A percentile compares a stretch with the other conserved stretches of the same genome.
These are phyloP conservation scores for Turritis glabra DNA, from an alignment of 345 rosid genomes.

Conservation along the genomic window DNA sequence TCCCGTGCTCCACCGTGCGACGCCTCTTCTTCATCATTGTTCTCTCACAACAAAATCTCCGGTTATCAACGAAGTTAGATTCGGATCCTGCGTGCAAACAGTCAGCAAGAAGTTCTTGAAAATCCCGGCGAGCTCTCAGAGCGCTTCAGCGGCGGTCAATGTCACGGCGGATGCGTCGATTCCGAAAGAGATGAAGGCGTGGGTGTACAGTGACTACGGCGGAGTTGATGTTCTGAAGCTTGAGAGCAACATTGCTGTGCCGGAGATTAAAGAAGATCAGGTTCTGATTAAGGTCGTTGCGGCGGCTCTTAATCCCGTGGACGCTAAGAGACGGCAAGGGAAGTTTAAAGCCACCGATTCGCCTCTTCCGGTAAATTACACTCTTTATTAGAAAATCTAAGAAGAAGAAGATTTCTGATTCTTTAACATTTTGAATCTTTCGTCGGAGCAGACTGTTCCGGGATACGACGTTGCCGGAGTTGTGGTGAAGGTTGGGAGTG, in stretches of 20 bases:
- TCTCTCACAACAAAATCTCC: not conserved
- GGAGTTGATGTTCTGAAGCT: constrained; percentile 83
- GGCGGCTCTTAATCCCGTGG: constrained; percentile 94
- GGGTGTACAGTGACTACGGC: constrained; percentile 80
- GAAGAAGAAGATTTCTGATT: not conserved
- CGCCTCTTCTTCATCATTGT: constrained; percentile 17
- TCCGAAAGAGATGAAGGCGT: constrained; percentile 81
- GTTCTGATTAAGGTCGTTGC: constrained; percentile 82
- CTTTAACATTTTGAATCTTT: not conserved
- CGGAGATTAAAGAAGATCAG: constrained; percentile 78
- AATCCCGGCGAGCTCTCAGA: constrained; percentile 59
- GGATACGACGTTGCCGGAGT: constrained; percentile 94
- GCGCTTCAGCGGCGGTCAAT: constrained; percentile 49
- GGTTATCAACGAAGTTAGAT: constrained; percentile 17
- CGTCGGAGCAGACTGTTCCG: constrained; percentile 71
- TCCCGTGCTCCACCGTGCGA: constrained; percentile 39
- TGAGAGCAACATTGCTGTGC: constrained; percentile 68
- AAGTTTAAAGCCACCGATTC: constrained; percentile 95
- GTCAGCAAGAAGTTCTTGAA: constrained; percentile 17
- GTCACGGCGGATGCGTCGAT: constrained; percentile 41
- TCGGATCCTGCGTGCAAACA: constrained; percentile 15
- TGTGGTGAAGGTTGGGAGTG: constrained; percentile 74
- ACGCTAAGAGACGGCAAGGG: constrained; percentile 81
- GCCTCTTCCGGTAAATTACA: constrained; percentile 66
- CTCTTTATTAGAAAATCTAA: not conserved